Conservation (phyloP, 805 yeast species). For the Hanseniaspora taiwanica region DNA sequence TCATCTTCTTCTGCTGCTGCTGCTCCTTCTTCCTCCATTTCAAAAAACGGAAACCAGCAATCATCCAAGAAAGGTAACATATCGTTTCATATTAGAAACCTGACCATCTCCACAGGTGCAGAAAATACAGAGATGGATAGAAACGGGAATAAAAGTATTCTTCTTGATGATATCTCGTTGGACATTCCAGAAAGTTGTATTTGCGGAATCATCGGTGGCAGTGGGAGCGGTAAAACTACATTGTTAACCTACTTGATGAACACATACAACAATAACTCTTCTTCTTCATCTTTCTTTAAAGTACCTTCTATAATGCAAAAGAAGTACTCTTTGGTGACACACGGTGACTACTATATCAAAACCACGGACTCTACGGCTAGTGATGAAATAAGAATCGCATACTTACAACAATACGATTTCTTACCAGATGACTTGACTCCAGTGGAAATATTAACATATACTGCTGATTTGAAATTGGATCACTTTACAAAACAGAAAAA, state of each 20-base stretch:
- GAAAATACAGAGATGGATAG: neutral
- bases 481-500: constrained; percentile 32
- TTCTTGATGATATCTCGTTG: constrained; percentile 41
- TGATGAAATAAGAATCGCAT: constrained; percentile 27
- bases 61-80: neutral
- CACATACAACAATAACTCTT: neutral
- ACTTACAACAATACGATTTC: constrained; percentile 65
- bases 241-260: constrained; percentile 44
- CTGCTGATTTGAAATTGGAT: constrained; percentile 60
- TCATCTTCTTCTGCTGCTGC: neutral
- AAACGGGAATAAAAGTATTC: constrained; percentile 15
- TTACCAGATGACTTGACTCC: constrained; percentile 61
- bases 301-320: too few species aligned
- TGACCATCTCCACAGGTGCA: neutral
- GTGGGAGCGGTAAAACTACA: constrained; percentile 82
- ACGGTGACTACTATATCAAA: neutral
- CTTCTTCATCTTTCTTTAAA: neutral
- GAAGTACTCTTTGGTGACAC: neutral
- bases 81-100: neutral
- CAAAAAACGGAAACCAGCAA: neutral
- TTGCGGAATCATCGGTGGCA: constrained; percentile 76
- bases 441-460: constrained; percentile 52
- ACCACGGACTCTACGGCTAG: neutral
- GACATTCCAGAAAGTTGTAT: constrained; percentile 48
- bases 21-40: too few species aligned